These are phyloP conservation scores for Nigrograna mackinnonii DNA, from an alignment of 2,329 filamentous ascomycete genomes.

Conservation along the genomic window DNA sequence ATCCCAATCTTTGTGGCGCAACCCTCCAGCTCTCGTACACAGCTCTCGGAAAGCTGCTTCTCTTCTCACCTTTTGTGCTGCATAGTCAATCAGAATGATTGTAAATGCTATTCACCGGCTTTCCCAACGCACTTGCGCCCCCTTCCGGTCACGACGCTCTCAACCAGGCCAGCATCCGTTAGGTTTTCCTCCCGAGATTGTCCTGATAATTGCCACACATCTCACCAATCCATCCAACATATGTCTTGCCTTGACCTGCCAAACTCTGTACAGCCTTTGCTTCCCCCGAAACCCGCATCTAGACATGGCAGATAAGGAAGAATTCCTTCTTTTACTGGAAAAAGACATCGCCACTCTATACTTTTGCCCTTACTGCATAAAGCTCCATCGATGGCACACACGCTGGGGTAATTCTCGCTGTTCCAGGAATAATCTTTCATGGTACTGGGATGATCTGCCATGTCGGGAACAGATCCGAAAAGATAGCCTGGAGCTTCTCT, in stretches of 20 bases:
- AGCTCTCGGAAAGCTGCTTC: too few species aligned
- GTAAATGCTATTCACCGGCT: too few species aligned
- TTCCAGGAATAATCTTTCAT: conserved; percentile 4
- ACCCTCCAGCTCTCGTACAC: too few species aligned
- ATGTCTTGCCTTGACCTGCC: conserved; percentile 20
- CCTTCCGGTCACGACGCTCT: too few species aligned
- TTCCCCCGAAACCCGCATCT: conserved; percentile 5
- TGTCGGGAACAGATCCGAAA: conserved; percentile 8
- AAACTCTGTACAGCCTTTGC: conserved; percentile 13
- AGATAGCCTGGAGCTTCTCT: not conserved
- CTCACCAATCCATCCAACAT: conserved; percentile 8
- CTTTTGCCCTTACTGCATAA: conserved; percentile 20
- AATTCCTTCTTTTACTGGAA: conserved; percentile 19
- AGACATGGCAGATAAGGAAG: conserved; percentile 11
- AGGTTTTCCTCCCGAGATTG: conserved; percentile 17
- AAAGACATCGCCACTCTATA: conserved; percentile 13
- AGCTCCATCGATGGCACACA: conserved; percentile 21
- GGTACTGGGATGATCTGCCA: conserved; percentile 3
- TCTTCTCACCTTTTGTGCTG: too few species aligned
- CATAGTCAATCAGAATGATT: too few species aligned
- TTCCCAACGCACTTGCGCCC: too few species aligned
- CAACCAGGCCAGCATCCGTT: conserved; percentile 9
- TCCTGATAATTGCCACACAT: conserved; percentile 17
- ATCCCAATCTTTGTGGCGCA: too few species aligned
- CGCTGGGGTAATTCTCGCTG: too few species aligned